Base-by-base conservation (phyloP, 352 stramenopile species). In the Pythium sukuiense region DNA sequence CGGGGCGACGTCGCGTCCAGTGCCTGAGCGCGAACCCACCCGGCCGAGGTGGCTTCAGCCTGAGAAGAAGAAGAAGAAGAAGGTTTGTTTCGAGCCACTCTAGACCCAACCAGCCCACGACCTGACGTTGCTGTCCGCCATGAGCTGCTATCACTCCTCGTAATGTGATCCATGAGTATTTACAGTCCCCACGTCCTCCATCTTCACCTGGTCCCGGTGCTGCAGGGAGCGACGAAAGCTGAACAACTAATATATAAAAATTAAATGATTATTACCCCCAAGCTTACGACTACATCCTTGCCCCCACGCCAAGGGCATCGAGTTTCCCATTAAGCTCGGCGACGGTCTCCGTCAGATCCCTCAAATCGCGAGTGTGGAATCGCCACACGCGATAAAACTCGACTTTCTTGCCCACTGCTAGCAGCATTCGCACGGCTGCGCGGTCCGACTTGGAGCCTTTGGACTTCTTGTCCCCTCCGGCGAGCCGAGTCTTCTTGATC, bases 351-450 rank as follows among this genome's bases (percentile, higher is more conserved):
- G 37, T 11, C 3, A 53, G 14, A 53, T 39, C 26, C 6, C 13
- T 54, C 2, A 11, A 5, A 11, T 77, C 70, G 0, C 33, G 27
- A 14, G 64, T 65, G 30, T 76, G 60, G 65, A 76, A 77, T 0
- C 61, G 72, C 79, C 78, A 93, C 20, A 70, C 73, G 53, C 75
- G 69, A 53, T 86, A 90, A 58, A 93, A 93, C 48, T 63, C 33
- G 33, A 91, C 26, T 63, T 92, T 93, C 53, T 74, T 84, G 50
- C 67, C 61, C 60, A 87, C 70, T 5, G 54, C 48, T 4, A 33
- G 52, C 3, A 91, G 71, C 5, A 54, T 74, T 45, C 69, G 79
- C 11, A 63, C 45, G 20, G 67, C 67, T 1, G 60, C 37, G 16
- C 60, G 50, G 30, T 32, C 59, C 18, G 61, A 45, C 56, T 84